Conservation (phyloP, 768 basidiomycete species). For the Termitomyces sp. region DNA sequence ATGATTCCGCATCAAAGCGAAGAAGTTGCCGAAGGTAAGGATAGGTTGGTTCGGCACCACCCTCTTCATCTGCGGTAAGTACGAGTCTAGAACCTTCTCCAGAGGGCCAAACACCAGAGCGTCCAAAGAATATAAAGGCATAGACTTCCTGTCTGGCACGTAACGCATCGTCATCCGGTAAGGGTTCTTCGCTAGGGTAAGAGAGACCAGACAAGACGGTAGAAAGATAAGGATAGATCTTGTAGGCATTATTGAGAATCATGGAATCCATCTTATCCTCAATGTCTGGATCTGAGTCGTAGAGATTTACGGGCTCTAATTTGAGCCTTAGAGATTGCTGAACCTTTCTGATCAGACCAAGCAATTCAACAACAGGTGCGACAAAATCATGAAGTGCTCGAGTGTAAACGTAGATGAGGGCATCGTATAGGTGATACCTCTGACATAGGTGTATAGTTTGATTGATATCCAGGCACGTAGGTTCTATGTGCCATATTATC, state of each 20-base stretch:
- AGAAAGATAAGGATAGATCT: slow-evolving; percentile 85
- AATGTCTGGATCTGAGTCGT: slow-evolving; percentile 18
- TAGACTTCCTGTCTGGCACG: slow-evolving; percentile 75
- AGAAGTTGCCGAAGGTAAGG: slow-evolving; percentile 85
- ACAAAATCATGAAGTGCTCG: slow-evolving; percentile 85
- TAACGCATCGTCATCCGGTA: slow-evolving; percentile 59
- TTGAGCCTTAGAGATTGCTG: slow-evolving; percentile 45
- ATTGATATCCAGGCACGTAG: slow-evolving; percentile 85
- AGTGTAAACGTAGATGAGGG: slow-evolving; percentile 91
- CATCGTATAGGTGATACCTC: slow-evolving; percentile 80
- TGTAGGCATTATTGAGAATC: slow-evolving; percentile 80
- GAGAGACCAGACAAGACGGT: slow-evolving; percentile 75
- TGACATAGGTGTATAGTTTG: slow-evolving; percentile 88
- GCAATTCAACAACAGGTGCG: slow-evolving; percentile 80
- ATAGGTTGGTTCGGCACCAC: slow-evolving; percentile 76
- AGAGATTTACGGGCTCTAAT: slow-evolving; percentile 25
- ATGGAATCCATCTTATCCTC: slow-evolving; percentile 46
- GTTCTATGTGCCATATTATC: slow-evolving; percentile 95
- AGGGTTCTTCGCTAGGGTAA: slow-evolving; percentile 78
- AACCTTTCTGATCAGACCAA: slow-evolving; percentile 70
- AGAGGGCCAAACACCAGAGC: slow-evolving; percentile 72
- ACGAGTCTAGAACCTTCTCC: slow-evolving; percentile 69
- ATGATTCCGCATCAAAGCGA: slow-evolving; percentile 88
- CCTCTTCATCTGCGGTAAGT: slow-evolving; percentile 71
- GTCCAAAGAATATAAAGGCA: slow-evolving; percentile 78